Evolutionary conservation across 106 monocot species (phyloP).

Genomic region (Acorus gramineus): DNA sequence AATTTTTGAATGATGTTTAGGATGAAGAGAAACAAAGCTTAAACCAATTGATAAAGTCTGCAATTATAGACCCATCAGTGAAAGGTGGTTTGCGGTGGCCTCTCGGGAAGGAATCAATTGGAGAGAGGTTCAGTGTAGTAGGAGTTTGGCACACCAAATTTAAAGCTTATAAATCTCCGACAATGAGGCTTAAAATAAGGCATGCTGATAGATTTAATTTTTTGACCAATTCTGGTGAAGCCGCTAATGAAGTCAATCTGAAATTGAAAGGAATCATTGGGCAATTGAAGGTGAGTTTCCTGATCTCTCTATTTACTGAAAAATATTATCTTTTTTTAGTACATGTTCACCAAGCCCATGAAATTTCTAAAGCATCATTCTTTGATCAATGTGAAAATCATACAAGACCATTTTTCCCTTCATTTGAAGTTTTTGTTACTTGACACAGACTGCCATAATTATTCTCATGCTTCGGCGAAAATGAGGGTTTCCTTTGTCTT

Average conservation of each 20-base stretch:
- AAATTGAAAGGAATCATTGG: constrained; percentile 28
- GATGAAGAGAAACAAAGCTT: constrained; percentile 34
- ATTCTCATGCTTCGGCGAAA: no score
- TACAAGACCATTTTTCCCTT: no score
- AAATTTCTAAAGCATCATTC: no score
- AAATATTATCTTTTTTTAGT: neutral
- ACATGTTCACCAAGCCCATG: no score
- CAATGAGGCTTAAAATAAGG: constrained; percentile 36
- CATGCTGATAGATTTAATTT: constrained; percentile 50
- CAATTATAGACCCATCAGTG: constrained; percentile 45
- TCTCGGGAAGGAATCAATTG: constrained; percentile 38
- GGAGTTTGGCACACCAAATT: constrained; percentile 44
- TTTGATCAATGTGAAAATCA: no score
- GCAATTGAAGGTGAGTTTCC: constrained; percentile 29
- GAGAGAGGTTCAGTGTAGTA: constrained; percentile 35
- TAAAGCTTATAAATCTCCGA: constrained; percentile 24
- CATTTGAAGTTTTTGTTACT: no score
- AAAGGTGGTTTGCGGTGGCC: constrained; percentile 78
- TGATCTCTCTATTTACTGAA: neutral
- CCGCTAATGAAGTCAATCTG: constrained; percentile 39
- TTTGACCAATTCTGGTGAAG: constrained; percentile 38
- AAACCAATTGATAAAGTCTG: constrained; percentile 35
- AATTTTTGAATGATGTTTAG: constrained; percentile 11
- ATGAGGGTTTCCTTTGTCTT: no score
- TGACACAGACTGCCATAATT: no score